Conservation (phyloP, 805 yeast species). For the Hanseniaspora singularis region DNA sequence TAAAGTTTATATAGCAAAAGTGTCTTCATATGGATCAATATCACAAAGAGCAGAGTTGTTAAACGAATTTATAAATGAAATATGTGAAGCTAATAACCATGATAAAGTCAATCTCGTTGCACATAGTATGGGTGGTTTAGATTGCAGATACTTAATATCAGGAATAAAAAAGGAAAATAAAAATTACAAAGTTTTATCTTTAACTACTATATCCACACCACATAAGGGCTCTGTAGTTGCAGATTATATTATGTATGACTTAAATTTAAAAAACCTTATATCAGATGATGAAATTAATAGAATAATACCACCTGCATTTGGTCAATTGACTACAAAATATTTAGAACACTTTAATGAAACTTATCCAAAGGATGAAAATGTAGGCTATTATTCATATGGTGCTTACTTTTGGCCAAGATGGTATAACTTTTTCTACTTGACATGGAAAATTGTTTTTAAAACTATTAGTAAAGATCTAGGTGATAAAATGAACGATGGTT, state of each 20-base stretch:
- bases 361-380: slow-evolving; percentile 45
- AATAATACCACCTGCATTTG: slow-evolving; percentile 36
- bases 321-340: slow-evolving; percentile 50
- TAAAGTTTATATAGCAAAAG: slow-evolving; percentile 57
- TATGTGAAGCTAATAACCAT: slow-evolving; percentile 22
- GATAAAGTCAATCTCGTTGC: slow-evolving; percentile 63
- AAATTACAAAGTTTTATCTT: slow-evolving; percentile 50
- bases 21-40: slow-evolving; percentile 72
- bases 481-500: slow-evolving; percentile 65
- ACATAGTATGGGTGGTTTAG: slow-evolving; percentile 93
- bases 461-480: slow-evolving; percentile 21
- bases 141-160: slow-evolving; percentile 63
- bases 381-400: slow-evolving; percentile 73
- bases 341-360: slow-evolving; percentile 43
- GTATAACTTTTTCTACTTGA: slow-evolving; percentile 45
- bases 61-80: slow-evolving; percentile 35
- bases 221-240: slow-evolving; percentile 81
- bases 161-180: slow-evolving; percentile 31
- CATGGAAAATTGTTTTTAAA: slow-evolving; percentile 51
- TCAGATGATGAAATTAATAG: slow-evolving; percentile 22
- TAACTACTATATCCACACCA: slow-evolving; percentile 81
- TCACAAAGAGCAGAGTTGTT: slow-evolving; percentile 52
- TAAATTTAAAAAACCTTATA: slow-evolving; percentile 16
- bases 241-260: slow-evolving; percentile 34
- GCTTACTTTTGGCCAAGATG: slow-evolving; percentile 55